These are phyloP conservation scores for Porphyrellus cyaneotinctus DNA, from an alignment of 768 basidiomycete species.

Conservation along the genomic window DNA sequence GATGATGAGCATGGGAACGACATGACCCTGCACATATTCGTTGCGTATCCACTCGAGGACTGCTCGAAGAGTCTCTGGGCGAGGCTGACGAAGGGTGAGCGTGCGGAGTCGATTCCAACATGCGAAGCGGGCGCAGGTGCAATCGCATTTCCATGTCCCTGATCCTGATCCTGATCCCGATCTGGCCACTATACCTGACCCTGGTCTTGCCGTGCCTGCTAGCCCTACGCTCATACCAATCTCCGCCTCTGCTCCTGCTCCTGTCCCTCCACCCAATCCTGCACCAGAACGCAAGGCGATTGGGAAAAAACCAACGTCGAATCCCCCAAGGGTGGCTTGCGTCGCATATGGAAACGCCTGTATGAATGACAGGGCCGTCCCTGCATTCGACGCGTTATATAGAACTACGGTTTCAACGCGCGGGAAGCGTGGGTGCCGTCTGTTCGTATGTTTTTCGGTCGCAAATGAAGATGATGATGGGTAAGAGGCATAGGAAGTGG, in stretches of 20 bases:
- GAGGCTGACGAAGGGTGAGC: constrained; percentile 23
- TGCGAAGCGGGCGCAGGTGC: constrained; percentile 4
- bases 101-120: constrained; percentile 19
- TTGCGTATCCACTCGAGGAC: constrained; percentile 22
- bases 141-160: background rate
- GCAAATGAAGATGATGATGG: background rate
- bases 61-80: constrained; percentile 17
- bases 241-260: background rate
- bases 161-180: background rate
- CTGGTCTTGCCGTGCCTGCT: background rate
- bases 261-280: background rate
- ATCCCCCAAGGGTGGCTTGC: constrained; percentile 22
- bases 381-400: constrained; percentile 23
- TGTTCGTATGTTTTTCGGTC: background rate
- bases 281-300: constrained; percentile 11
- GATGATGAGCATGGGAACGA: constrained; percentile 16
- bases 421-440: constrained; percentile 24
- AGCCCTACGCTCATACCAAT: background rate
- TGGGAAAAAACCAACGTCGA: constrained; percentile 26
- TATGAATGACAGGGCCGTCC: constrained; percentile 23
- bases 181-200: background rate
- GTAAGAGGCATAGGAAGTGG: background rate
- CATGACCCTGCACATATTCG: constrained; percentile 8
- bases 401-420: constrained; percentile 26
- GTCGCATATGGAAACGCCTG: constrained; percentile 24